A percentile compares a stretch with the other conserved stretches of the same genome.
Conservation (phyloP, 257 asterid genomes). For the Avicennia marina region DNA sequence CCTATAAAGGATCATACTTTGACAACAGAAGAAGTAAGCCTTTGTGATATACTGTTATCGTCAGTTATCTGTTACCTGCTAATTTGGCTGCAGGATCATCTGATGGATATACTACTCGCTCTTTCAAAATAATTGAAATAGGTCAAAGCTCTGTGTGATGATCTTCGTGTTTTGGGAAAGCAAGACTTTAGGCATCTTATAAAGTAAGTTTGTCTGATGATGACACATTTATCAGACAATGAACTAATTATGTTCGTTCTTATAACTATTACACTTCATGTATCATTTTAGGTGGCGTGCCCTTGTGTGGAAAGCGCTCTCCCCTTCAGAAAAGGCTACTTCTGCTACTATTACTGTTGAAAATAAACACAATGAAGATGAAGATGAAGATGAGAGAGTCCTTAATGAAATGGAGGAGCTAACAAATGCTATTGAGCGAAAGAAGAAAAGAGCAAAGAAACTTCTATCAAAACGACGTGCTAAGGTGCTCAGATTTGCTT, state of each 20-base stretch:
- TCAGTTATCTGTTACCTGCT: not conserved
- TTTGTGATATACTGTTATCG: not conserved
- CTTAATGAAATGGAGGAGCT: conserved; percentile 87
- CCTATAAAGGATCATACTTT: conserved; percentile 60
- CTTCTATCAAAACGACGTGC: conserved; percentile 60
- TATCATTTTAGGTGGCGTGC: conserved; percentile 68
- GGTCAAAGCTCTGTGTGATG: conserved; percentile 87
- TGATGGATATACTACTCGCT: conserved; percentile 2
- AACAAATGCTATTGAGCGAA: conserved; percentile 71
- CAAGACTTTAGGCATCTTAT: conserved; percentile 85
- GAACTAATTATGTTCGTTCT: not conserved
- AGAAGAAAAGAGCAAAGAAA: conserved; percentile 72
- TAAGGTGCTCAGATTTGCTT: conserved; percentile 44
- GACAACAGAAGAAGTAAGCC: conserved; percentile 81
- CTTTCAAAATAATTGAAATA: conserved; percentile 22
- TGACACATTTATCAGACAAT: not conserved
- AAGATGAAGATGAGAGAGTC: conserved; percentile 65
- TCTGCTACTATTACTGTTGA: conserved; percentile 35
- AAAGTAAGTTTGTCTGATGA: conserved; percentile 41
- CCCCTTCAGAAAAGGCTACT: conserved; percentile 54
- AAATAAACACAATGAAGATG: conserved; percentile 45
- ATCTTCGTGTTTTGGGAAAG: conserved; percentile 79
- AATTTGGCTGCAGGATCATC: not conserved
- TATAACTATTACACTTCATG: not conserved
- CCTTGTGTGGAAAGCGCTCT: conserved; percentile 69